Evolutionary conservation across 176 grass and related monocot genomes (phyloP), one percentile per base, ranked within the genome.

Genomic region (Carex littledalei): DNA sequence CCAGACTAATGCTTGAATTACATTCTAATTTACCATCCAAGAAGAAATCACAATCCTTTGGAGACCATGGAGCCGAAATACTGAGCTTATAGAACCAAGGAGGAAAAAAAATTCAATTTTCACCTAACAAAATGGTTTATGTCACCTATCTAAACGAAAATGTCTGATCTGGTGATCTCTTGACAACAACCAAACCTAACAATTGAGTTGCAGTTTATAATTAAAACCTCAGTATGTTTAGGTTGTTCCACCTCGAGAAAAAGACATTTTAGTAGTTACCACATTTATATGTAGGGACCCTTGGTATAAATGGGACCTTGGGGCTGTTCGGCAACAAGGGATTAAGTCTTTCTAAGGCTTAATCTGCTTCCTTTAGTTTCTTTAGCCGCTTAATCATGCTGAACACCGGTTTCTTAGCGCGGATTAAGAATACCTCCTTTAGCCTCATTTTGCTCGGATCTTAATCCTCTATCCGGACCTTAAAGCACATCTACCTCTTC

Each of bases 171-270:
- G 26, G 45, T 24, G 13, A 17, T 54, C 12, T 78, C 74, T 34
- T 78, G 74, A 56, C 74, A 78, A 26, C 74, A 78, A 54, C 12
- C 47, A 32, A 78, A 78, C 74, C 52, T 57, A 78, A 57, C 32
- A 56, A 57, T 57, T 78, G 22, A 78, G 22, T 57, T 32, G 74
- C 74, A 29, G 21, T 34, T 57, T 78, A 57, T 78, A 34, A 57
- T 15, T 78, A 45, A 77, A 77, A 56, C 37, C 71, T 52, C 32
- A 0, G 50, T 78, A 29, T 56, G 13, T 78, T 78, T 77, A 54
- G 21, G 13, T 29, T 52, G 11, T 72, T 68, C 68, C 68, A 21
- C 69, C 16, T 73, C 69, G 24, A 22, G 9, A 13, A 73, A 47
- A 26, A 29, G 43, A 17, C 21, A 15, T 8, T 17, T 77, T 17